Percentiles rank a stretch among this genome's conserved stretches.
Evolutionary conservation across 352 stramenopile genomes (phyloP).

Genomic region (Phytophthora foliorum): DNA sequence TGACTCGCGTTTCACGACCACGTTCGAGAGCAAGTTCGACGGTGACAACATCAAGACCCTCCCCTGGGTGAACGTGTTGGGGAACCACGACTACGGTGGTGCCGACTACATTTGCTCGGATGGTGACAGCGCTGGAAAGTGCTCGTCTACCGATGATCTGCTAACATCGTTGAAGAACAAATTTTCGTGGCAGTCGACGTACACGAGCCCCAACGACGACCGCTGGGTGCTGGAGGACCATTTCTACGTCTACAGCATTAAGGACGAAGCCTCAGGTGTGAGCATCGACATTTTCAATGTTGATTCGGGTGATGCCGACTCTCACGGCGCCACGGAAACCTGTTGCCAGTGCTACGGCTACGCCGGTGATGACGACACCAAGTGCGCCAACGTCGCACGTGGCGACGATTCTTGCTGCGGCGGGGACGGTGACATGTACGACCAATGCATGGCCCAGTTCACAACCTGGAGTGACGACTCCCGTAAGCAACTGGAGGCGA

Average conservation of each 20-base stretch:
- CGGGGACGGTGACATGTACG: slow-evolving; percentile 53
- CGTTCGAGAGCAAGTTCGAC: slow-evolving; percentile 70
- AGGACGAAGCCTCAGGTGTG: slow-evolving; percentile 47
- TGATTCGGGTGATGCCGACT: slow-evolving; percentile 62
- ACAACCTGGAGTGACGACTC: slow-evolving; percentile 58
- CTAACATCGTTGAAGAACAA: slow-evolving; percentile 47
- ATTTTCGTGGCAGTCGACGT: slow-evolving; percentile 54
- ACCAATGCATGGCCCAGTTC: slow-evolving; percentile 50
- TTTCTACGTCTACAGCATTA: slow-evolving; percentile 64
- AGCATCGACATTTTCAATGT: slow-evolving; percentile 74
- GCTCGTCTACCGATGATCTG: slow-evolving; percentile 34
- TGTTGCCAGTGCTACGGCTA: slow-evolving; percentile 75
- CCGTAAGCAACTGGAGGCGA: slow-evolving; percentile 42
- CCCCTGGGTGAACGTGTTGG: slow-evolving; percentile 72
- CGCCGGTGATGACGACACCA: slow-evolving; percentile 47
- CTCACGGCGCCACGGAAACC: slow-evolving; percentile 54
- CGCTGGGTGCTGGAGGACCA: slow-evolving; percentile 63
- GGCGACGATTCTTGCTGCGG: slow-evolving; percentile 54
- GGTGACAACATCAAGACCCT: slow-evolving; percentile 57
- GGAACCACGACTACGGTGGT: slow-evolving; percentile 77
- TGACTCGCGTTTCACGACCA: slow-evolving; percentile 60
- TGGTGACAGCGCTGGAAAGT: slow-evolving; percentile 36
- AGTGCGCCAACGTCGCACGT: slow-evolving; percentile 52
- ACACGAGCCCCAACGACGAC: slow-evolving; percentile 64
- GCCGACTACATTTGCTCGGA: slow-evolving; percentile 66